These are phyloP conservation scores for Crithidia thermophila DNA, from an alignment of 208 protist species.

Conservation along the genomic window DNA sequence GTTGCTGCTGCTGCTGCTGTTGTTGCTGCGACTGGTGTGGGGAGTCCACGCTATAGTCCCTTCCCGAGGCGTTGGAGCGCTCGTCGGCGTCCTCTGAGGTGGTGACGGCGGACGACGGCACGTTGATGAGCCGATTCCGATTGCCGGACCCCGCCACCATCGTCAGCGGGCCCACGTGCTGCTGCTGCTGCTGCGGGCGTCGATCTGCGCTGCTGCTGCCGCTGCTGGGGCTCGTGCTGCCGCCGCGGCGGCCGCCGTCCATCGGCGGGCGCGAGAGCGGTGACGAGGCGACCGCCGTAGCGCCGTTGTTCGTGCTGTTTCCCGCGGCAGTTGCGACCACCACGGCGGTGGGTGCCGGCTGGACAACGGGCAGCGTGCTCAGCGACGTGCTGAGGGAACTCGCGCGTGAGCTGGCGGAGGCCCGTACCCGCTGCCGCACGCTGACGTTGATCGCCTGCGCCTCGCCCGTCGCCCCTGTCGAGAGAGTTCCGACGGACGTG, in stretches of 20 bases:
- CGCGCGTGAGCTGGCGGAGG: conserved; percentile 15
- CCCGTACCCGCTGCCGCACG: conserved; percentile 40
- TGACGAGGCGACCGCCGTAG: neutral
- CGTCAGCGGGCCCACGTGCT: neutral
- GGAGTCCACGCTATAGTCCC: neutral
- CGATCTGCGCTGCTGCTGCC: neutral
- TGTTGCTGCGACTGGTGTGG: neutral
- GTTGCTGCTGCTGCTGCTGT: conserved; percentile 16
- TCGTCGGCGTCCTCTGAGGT: neutral
- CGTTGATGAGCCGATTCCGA: conserved; percentile 3
- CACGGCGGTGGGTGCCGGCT: conserved; percentile 1
- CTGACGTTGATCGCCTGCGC: conserved; percentile 37
- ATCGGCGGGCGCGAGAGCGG: neutral
- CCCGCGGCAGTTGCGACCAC: neutral
- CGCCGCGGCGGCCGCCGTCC: neutral
- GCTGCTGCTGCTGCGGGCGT: neutral
- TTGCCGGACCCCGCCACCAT: neutral
- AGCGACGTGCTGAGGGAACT: conserved; percentile 28
- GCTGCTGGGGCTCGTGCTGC: conserved; percentile 10
- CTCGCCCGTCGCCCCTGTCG: conserved; percentile 15
- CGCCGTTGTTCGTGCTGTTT: neutral
- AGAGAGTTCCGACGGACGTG: conserved; percentile 35
- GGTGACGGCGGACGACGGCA: neutral
- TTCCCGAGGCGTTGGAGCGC: neutral
- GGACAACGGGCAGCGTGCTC: conserved; percentile 9